Base-by-base conservation (phyloP, 345 rosid genomes). In the Diplotaxis tenuifolia region DNA sequence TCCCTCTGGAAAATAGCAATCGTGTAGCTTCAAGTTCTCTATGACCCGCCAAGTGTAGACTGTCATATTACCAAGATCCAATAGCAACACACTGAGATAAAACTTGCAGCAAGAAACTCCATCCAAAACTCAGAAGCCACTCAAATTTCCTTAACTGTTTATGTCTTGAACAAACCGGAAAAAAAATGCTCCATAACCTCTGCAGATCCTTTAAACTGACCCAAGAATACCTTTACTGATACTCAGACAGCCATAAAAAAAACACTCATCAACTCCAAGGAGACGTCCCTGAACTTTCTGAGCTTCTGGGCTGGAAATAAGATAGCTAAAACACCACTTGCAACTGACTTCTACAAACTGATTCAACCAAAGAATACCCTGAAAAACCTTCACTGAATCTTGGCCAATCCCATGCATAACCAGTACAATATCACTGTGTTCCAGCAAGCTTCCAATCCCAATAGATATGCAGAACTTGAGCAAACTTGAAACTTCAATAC, bases 21-120 rank as follows among this genome's bases (percentile, higher is more conserved):
- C 4, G 34, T 22, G 72, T 36, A 34, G 53, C 63, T 68, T 68
- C 72, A 54, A n/a, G n/a, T n/a, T n/a, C 62, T 54, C 4, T 21
- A 34, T 14, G 1, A 54, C 10, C 15, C 52, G 22, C 6, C 9
- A 3, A 6, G 4, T 25, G 55, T 7, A 40, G 55, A 40, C 14
- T 9, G 7, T 6, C 25, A 0, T 2, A 25, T 22, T 38, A 0
- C 1, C 38, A 11, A 50, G 45, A 70, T 42, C 25, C 3, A 0
- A 18, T 0, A 27, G n/a, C 28, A 18, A 19, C 14, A 52, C 57
- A 19, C 66, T 7, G 7, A 58, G n/a, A 45, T 1, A 40, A 58
- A 55, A 23, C 32, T 18, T 55, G 40, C 5, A 57, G 12, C 12
- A 4, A 40, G 36, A 56, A 56, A 56, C 12, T 27, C 19, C 5